phyloP scores from a whole-genome alignment of 345 rosid genomes.

The Gossypium turneri region DNA sequence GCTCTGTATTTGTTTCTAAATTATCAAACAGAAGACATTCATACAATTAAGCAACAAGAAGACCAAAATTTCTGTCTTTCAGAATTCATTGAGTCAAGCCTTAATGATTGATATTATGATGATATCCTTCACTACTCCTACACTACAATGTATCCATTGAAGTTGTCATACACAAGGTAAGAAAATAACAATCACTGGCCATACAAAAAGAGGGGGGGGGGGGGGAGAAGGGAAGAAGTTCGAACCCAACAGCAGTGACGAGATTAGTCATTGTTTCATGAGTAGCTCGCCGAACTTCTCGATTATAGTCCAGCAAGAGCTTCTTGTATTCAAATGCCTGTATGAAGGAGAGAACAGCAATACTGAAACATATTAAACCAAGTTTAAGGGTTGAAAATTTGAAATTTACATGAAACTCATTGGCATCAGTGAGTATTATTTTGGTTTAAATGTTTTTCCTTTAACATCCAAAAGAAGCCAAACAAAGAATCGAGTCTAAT shows the following conservation, averaged over 20 bases:
- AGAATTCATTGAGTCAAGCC: background rate
- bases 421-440: background rate
- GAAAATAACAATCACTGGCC: background rate
- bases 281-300: constrained; percentile 94
- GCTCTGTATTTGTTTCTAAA: constrained; percentile 6
- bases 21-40: background rate
- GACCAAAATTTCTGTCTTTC: background rate
- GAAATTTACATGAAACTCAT: background rate
- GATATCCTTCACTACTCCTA: background rate
- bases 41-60: background rate
- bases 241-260: constrained; percentile 74
- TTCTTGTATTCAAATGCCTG: constrained; percentile 90
- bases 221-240: background rate
- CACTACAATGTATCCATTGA: constrained; percentile 2
- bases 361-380: background rate
- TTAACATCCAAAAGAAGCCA: background rate
- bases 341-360: constrained; percentile 7
- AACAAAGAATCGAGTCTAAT: background rate
- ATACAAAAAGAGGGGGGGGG: background rate
- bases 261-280: constrained; percentile 78
- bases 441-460: background rate
- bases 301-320: constrained; percentile 78
- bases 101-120: background rate
- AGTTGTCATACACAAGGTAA: background rate
- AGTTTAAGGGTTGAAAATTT: background rate